A percentile compares a stretch with the other conserved stretches of the same genome.
These are phyloP conservation scores for Psilocybe mexicana DNA, from an alignment of 1,284 basidiomycete genomes.

Conservation along the genomic window DNA sequence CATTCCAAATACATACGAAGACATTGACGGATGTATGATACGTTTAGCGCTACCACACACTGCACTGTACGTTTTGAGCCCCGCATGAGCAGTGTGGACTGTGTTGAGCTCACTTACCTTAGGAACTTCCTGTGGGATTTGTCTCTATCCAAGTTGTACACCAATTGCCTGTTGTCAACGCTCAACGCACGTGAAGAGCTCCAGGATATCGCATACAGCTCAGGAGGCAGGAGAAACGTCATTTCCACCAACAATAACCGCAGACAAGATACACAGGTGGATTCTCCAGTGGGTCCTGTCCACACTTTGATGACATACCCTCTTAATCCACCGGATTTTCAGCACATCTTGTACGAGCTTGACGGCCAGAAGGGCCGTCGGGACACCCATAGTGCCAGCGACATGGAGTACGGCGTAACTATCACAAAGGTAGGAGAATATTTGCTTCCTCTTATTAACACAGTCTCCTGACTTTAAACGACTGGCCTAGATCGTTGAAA, in stretches of 20 bases:
- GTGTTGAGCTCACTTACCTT: not conserved
- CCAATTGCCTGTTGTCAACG: conserved; percentile 56
- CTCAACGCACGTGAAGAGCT: conserved; percentile 45
- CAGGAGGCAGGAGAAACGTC: conserved; percentile 21
- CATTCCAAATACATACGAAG: not conserved
- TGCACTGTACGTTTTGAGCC: conserved; percentile 30
- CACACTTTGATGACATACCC: not conserved
- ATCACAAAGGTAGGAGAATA: not conserved
- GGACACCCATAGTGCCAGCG: conserved; percentile 18
- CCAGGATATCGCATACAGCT: conserved; percentile 24
- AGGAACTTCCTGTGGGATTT: conserved; percentile 57
- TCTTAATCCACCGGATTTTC: too few relatives aligned
- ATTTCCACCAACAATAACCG: conserved; percentile 23
- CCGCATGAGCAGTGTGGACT: not conserved
- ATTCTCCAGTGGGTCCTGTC: conserved; percentile 8
- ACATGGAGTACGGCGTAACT: not conserved
- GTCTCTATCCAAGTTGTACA: conserved; percentile 52
- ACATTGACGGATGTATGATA: not conserved
- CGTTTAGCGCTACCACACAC: conserved; percentile 37
- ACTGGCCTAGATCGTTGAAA: not conserved
- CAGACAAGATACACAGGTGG: conserved; percentile 12
- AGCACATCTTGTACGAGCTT: conserved; percentile 33
- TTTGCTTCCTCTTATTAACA: not conserved
- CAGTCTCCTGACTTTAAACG: not conserved
- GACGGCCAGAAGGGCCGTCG: conserved; percentile 20